A percentile compares a stretch with the other conserved stretches of the same genome.
Evolutionary conservation across 768 basidiomycete genomes (phyloP).

Genomic region (Pisolithus microcarpus): DNA sequence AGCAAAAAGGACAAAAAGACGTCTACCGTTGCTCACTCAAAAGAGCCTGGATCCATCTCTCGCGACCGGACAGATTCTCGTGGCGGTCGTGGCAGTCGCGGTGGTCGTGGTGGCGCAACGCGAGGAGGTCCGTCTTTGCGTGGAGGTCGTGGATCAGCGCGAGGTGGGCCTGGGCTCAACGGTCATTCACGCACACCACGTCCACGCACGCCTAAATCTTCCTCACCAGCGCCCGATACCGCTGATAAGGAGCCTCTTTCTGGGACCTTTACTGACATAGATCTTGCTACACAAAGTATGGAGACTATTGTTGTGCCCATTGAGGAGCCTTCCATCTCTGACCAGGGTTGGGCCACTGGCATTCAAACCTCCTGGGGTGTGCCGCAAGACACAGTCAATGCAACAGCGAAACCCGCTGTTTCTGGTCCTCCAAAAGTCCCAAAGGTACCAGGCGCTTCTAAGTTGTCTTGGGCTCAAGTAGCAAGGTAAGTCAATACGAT

Average conservation of each 20-base stretch:
- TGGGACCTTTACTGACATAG: constrained; percentile 3
- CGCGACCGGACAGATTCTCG: constrained; percentile 34
- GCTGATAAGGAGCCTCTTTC: constrained; percentile 21
- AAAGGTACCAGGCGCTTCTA: constrained; percentile 65
- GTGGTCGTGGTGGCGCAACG: constrained; percentile 36
- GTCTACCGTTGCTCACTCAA: constrained; percentile 35
- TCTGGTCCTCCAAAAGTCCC: constrained; percentile 20
- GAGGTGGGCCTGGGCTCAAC: constrained; percentile 29
- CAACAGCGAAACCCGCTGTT: constrained; percentile 17
- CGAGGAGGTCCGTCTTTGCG: not conserved
- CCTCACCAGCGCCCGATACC: constrained; percentile 30
- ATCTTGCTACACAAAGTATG: constrained; percentile 3
- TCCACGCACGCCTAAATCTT: constrained; percentile 19
- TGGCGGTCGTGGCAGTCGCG: constrained; percentile 55
- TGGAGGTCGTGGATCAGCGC: constrained; percentile 34
- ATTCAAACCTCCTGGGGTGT: constrained; percentile 17
- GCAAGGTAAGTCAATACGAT: constrained; percentile 40
- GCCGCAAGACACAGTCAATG: constrained; percentile 29
- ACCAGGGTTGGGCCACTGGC: constrained; percentile 1
- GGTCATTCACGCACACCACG: constrained; percentile 24
- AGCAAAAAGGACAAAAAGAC: constrained; percentile 85
- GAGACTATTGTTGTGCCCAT: not conserved
- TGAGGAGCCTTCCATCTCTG: constrained; percentile 13
- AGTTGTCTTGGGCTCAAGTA: constrained; percentile 82
- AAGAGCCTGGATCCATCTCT: constrained; percentile 33